phyloP scores from a whole-genome alignment of 1,284 basidiomycete genomes.

The Flammula alnicola region DNA sequence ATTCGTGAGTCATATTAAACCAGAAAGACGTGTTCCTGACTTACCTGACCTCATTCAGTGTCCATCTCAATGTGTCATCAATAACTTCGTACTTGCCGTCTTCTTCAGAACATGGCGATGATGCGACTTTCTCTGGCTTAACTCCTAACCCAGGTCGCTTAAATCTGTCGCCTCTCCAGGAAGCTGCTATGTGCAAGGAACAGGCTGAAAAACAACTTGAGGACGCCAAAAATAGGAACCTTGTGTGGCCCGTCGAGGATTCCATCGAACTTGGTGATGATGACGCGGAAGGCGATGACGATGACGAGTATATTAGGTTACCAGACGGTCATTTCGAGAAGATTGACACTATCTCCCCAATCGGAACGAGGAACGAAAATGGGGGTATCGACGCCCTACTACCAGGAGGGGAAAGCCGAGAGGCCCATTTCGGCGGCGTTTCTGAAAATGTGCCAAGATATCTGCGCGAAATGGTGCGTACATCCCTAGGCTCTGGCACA shows the following conservation, averaged over 20 bases:
- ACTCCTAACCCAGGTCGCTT: constrained; percentile 36
- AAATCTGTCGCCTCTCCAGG: constrained; percentile 58
- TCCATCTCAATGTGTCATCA: constrained; percentile 71
- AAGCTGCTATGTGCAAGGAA: constrained; percentile 52
- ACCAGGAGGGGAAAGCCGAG: constrained; percentile 31
- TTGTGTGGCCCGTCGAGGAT: constrained; percentile 57
- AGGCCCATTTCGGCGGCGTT: constrained; percentile 55
- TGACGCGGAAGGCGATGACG: constrained; percentile 49
- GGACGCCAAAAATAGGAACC: constrained; percentile 48
- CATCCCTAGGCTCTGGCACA: constrained; percentile 2
- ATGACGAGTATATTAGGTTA: constrained; percentile 42
- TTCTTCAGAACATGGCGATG: constrained; percentile 54
- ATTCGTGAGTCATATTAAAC: constrained; percentile 51
- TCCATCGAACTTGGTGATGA: constrained; percentile 44
- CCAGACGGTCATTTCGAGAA: constrained; percentile 45
- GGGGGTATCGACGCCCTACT: constrained; percentile 44
- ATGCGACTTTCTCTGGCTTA: constrained; percentile 60
- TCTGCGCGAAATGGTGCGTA: constrained; percentile 59
- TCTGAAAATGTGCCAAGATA: constrained; percentile 57
- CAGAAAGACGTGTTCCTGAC: background rate
- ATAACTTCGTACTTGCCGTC: constrained; percentile 75
- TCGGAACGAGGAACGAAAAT: constrained; percentile 52
- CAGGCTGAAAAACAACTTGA: constrained; percentile 58
- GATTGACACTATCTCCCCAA: constrained; percentile 33
- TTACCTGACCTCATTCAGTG: constrained; percentile 42